phyloP scores from a whole-genome alignment of 768 basidiomycete species.

The Termitomyces sp. region DNA sequence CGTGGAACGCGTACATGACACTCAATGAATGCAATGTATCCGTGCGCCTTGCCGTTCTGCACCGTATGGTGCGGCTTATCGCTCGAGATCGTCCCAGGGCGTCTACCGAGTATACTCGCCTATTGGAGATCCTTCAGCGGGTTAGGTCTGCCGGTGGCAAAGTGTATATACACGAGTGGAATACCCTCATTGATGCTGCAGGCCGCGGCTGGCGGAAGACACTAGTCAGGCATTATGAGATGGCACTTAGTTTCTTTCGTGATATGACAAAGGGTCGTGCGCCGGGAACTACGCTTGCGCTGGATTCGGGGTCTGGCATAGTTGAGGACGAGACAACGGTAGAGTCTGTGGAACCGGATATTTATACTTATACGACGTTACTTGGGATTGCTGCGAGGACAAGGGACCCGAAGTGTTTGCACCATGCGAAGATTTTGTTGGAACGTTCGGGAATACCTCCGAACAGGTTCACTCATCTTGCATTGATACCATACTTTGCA shows the following conservation, averaged over 20 bases:
- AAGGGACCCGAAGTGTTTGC: slow-evolving; percentile 33
- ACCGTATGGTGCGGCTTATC: slow-evolving; percentile 59
- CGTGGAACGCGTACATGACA: slow-evolving; percentile 37
- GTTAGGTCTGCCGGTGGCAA: slow-evolving; percentile 51
- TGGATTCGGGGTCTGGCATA: slow-evolving; percentile 12
- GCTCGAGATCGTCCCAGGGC: slow-evolving; percentile 49
- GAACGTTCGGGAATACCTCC: slow-evolving; percentile 48
- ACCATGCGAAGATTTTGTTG: slow-evolving; percentile 51
- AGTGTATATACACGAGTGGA: slow-evolving; percentile 69
- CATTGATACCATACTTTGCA: slow-evolving; percentile 53
- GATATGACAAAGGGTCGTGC: slow-evolving; percentile 48
- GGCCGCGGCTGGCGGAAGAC: slow-evolving; percentile 64
- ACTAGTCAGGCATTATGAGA: slow-evolving; percentile 49
- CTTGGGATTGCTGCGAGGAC: slow-evolving; percentile 60
- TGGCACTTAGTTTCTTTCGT: slow-evolving; percentile 53
- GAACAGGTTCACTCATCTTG: slow-evolving; percentile 58
- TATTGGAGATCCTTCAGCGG: slow-evolving; percentile 62
- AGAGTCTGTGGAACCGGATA: slow-evolving; percentile 45
- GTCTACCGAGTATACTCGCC: slow-evolving; percentile 53
- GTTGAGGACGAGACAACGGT: slow-evolving; percentile 8
- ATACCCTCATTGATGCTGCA: slow-evolving; percentile 62
- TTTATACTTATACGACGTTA: slow-evolving; percentile 66
- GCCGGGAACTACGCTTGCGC: slow-evolving; percentile 31
- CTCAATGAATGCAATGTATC: slow-evolving; percentile 30
- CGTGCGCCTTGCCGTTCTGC: slow-evolving; percentile 45